Evolutionary conservation across 257 asterid species (phyloP), one percentile per base, ranked within the genome.

Genomic region (Solanum chaucha): DNA sequence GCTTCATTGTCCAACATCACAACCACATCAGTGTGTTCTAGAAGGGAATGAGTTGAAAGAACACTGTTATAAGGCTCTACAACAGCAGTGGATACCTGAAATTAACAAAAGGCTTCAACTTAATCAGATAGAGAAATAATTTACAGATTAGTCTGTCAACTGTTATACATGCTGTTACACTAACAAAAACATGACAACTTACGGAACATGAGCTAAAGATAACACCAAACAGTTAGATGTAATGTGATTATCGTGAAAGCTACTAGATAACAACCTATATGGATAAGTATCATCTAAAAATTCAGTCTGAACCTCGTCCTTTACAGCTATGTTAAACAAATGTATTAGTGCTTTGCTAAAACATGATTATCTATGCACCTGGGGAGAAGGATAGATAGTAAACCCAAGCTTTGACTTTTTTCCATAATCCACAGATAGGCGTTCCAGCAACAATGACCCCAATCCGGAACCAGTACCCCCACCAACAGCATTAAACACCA

Each of bases 51-150:
- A 67, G 99, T 96, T 3, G 99, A 94, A 84, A 96, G 94, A 71
- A 96, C 98, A 85, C 99, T 96, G 93, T 96, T 96, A 89, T 96
- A 96, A 78, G 99, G 99, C 98, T 96, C 99, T 81, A 96, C 99
- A 83, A 96, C 98, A 59, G 99, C 99, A 35, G 98, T 96, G 36
- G 98, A 96, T 30, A 96, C 99, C 98, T 96, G 93, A 90, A 92
- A 83, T 83, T 34, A 34, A 83, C 32, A 88, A 24, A 58, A 86
- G 82, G 74, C 40, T 59, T 6, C 82, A 17, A 58, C 30, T 74
- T 74, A 74, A 13, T 74, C 46, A 22, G 58, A 68, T 74, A 11
- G 20, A 36, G 34, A 24, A 40, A 40, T 24, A 22, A 38, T n/a
- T 28, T 12, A 75, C n/a, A 77, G 35, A 40, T 55, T 38, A n/a